Conservation (phyloP, 1,284 basidiomycete genomes). For the Chondrostereum purpureum region DNA sequence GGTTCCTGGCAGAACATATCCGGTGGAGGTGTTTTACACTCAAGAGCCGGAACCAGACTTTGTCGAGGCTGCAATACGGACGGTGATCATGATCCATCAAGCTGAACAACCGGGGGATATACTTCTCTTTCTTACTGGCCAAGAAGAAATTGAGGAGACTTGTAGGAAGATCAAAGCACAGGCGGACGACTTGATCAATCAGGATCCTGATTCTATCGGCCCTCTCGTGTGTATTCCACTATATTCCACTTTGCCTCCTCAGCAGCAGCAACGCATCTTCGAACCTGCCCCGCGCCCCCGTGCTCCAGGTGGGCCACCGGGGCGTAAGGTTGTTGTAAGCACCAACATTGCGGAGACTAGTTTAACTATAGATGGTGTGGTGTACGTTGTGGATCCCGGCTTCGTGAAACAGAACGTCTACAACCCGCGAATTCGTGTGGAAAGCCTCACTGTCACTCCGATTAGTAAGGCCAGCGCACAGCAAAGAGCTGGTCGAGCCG, state of each 20-base stretch:
- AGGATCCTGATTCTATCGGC: conserved; percentile 73
- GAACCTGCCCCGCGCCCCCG: conserved; percentile 72
- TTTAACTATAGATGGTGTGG: conserved; percentile 96
- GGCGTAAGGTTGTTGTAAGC: conserved; percentile 91
- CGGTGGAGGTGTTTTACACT: conserved; percentile 95
- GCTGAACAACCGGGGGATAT: conserved; percentile 94
- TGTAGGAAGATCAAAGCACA: conserved; percentile 91
- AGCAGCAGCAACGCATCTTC: conserved; percentile 94
- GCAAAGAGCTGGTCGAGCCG: conserved; percentile 94
- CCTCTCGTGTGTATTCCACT: conserved; percentile 87
- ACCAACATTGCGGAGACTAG: conserved; percentile 99
- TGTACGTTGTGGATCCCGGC: conserved; percentile 97
- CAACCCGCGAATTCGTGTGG: conserved; percentile 94
- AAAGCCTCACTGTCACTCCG: conserved; percentile 88
- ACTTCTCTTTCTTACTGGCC: conserved; percentile 92
- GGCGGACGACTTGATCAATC: conserved; percentile 71
- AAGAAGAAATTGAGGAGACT: conserved; percentile 97
- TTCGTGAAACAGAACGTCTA: conserved; percentile 98
- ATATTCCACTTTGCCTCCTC: conserved; percentile 89
- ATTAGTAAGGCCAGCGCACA: conserved; percentile 97
- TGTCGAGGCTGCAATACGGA: conserved; percentile 94
- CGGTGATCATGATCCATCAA: conserved; percentile 95
- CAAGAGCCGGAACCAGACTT: conserved; percentile 96
- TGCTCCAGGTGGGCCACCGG: conserved; percentile 66
- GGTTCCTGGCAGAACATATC: conserved; percentile 94